phyloP scores from a whole-genome alignment of 768 basidiomycete species.

The Termitomyces sp. region DNA sequence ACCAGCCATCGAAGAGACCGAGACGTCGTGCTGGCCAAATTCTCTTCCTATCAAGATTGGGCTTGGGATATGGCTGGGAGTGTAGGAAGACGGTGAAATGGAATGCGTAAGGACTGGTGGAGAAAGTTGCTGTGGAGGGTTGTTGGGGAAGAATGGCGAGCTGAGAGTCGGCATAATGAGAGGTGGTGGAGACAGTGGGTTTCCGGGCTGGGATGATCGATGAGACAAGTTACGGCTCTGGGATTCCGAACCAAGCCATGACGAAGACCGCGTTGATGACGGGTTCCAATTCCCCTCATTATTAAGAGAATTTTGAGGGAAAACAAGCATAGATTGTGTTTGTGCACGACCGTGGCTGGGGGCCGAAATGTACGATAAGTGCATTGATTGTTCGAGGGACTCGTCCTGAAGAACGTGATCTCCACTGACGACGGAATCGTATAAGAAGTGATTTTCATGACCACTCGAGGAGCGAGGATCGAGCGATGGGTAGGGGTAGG shows the following conservation, averaged over 20 bases:
- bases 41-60: conserved; percentile 10
- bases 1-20: conserved; percentile 21
- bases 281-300: conserved; percentile 7
- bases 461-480: conserved; percentile 1
- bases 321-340: conserved; percentile 4
- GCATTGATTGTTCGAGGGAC: background rate
- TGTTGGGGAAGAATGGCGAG: conserved; percentile 49
- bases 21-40: conserved; percentile 16
- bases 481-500: conserved; percentile 8
- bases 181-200: conserved; percentile 15
- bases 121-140: conserved; percentile 26
- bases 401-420: conserved; percentile 3
- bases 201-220: conserved; percentile 7
- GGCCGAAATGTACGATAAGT: conserved; percentile 5
- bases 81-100: conserved; percentile 20
- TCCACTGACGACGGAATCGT: background rate
- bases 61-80: conserved; percentile 21
- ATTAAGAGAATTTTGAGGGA: background rate
- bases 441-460: conserved; percentile 4
- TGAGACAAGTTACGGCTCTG: conserved; percentile 3
- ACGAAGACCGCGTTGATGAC: conserved; percentile 4
- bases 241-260: conserved; percentile 11
- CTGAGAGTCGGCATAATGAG: conserved; percentile 46
- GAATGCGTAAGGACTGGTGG: conserved; percentile 17
- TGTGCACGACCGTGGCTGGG: conserved; percentile 8